These are phyloP conservation scores for Mucor circinelloides DNA, from an alignment of 371 early-diverging fungal genomes.

Conservation along the genomic window DNA sequence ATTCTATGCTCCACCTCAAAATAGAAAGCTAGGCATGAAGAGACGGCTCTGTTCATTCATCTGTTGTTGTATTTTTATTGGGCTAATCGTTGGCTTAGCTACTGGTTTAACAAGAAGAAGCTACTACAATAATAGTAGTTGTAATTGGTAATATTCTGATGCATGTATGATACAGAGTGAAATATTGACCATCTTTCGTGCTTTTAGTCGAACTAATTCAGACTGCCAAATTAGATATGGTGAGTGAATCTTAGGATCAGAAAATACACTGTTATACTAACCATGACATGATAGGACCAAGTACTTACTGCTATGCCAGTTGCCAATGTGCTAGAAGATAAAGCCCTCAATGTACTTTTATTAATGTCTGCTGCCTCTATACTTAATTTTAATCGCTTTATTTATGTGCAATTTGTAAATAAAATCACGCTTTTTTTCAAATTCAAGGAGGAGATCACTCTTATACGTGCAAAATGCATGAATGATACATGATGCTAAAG, in stretches of 20 bases:
- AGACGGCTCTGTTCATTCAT: slow-evolving; percentile 32
- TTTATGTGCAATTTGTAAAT: neutral
- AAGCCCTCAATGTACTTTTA: neutral
- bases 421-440: too few species aligned
- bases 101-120: slow-evolving; percentile 31
- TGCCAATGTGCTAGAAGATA: slow-evolving; percentile 25
- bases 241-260: neutral
- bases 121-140: slow-evolving; percentile 4
- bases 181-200: neutral
- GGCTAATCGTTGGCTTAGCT: slow-evolving; percentile 33
- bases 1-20: slow-evolving; percentile 39
- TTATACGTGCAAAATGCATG: neutral
- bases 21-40: slow-evolving; percentile 27
- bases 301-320: slow-evolving; percentile 13
- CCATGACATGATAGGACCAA: slow-evolving; percentile 7
- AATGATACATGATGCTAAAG: neutral
- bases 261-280: neutral
- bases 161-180: too few species aligned
- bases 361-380: neutral
- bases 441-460: neutral
- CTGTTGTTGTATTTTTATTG: slow-evolving; percentile 37
- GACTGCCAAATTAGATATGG: slow-evolving; percentile 19
- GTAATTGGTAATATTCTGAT: slow-evolving; percentile 31
- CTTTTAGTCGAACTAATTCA: slow-evolving; percentile 17
- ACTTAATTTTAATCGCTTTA: neutral